These are phyloP conservation scores for Viridothelium virens DNA, from an alignment of 495 filamentous ascomycete genomes.

Conservation along the genomic window DNA sequence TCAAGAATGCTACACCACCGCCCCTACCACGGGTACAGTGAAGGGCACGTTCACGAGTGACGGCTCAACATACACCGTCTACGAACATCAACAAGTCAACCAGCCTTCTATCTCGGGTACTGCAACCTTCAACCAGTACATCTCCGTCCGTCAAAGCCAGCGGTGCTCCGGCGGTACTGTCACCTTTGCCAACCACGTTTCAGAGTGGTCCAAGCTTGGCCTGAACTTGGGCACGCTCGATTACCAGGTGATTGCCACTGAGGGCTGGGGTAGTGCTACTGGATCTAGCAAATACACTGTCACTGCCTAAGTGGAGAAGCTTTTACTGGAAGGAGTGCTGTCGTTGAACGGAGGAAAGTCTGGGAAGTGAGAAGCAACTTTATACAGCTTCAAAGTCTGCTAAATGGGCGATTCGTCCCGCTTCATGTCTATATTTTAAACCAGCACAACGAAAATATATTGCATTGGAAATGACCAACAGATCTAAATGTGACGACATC, in stretches of 20 bases:
- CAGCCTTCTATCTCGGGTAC: slow-evolving; percentile 16
- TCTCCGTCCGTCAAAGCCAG: slow-evolving; percentile 11
- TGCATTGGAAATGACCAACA: too few species aligned
- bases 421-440: too few species aligned
- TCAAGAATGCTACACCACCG: not conserved
- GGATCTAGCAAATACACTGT: slow-evolving; percentile 8
- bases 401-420: too few species aligned
- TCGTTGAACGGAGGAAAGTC: too few species aligned
- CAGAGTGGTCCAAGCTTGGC: slow-evolving; percentile 23
- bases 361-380: too few species aligned
- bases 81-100: slow-evolving; percentile 12
- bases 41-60: slow-evolving; percentile 12
- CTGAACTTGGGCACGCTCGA: slow-evolving; percentile 40
- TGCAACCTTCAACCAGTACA: slow-evolving; percentile 16
- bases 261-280: slow-evolving; percentile 33
- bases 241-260: slow-evolving; percentile 55
- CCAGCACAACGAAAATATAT: too few species aligned
- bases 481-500: too few species aligned
- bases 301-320: not conserved
- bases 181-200: slow-evolving; percentile 15
- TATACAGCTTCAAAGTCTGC: too few species aligned
- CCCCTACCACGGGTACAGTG: not conserved
- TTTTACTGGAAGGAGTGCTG: too few species aligned
- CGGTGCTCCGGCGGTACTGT: slow-evolving; percentile 12
- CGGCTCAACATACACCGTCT: slow-evolving; percentile 16